Evolutionary conservation across 1,284 basidiomycete genomes (phyloP), one percentile per base, ranked within the genome.

Genomic region (Xerocomus minutiporus): DNA sequence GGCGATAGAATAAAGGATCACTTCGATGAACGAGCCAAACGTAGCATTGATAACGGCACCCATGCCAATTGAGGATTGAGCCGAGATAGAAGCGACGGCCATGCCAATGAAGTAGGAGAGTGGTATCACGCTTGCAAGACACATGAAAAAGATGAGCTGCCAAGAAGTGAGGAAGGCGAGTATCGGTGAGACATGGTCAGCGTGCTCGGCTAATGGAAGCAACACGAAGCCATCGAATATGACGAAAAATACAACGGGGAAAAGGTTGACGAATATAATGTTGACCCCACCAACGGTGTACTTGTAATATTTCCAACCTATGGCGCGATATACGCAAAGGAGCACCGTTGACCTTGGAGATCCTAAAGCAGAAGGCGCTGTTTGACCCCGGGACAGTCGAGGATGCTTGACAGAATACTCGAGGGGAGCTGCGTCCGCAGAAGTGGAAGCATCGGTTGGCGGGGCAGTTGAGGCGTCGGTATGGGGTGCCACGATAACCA

Each of bases 1-100:
- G 13, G 93, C 93, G 59, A 99, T 91, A 34, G 75, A 76, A 68
- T 99, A 99, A 1, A 99, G 81, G 60, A 99, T 82, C 62, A 99
- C 92, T 72, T 99, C 97, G 69, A 99, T 95, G 66, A 99, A 88
- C 9, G 93, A 96, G 69, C 97, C 97, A 64, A 99, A 99, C 0
- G 94, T 97, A 0, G 97, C 97, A 71, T 99, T 99, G 77, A 99
- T 99, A 61, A 99, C 96, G 0, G 97, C 97, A 57, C 97, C 97
- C 94, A 99, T 98, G 12, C 97, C 97, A 59, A 99, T 99, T 13
- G 90, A 94, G 0, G 92, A 96, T 69, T 99, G 97, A 0, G 97
- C 96, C 23, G 91, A 94, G 67, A 99, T 99, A 47, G 92, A 95
- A 1, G 97, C 97, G 52, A 99, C 97, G 2, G 97, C 97, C 97